Evolutionary conservation across 2,329 filamentous ascomycete species (phyloP).

Genomic region (Pseudogymnoascus pannorum): DNA sequence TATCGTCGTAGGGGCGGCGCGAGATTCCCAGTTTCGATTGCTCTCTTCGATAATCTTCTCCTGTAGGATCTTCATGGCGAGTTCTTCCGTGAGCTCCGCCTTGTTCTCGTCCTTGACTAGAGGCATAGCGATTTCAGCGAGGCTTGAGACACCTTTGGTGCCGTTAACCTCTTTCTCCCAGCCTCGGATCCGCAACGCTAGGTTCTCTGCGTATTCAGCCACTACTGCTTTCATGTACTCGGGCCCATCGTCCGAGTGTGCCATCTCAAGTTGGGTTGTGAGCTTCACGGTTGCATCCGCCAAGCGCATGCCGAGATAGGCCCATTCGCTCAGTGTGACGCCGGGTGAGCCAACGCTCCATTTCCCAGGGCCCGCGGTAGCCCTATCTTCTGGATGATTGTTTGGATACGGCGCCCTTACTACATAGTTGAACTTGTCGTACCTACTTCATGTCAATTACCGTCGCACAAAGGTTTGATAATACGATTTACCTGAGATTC

Average conservation of each 20-base stretch:
- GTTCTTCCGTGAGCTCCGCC: neutral
- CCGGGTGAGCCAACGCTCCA: neutral
- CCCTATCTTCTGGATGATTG: neutral
- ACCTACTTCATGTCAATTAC: neutral
- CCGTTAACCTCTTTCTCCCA: neutral
- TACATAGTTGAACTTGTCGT: neutral
- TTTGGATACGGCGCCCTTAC: neutral
- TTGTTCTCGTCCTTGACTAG: neutral
- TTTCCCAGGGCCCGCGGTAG: neutral
- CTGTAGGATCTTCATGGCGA: neutral
- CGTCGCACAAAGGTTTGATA: neutral
- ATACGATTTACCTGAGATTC: neutral
- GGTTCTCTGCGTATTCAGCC: neutral
- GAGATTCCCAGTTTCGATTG: neutral
- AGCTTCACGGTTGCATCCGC: neutral
- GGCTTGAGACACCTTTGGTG: neutral
- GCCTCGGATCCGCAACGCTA: neutral
- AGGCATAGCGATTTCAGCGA: neutral
- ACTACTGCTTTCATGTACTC: neutral
- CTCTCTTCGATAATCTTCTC: neutral
- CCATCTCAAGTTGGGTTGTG: neutral
- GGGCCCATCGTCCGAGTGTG: neutral
- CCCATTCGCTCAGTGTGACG: neutral
- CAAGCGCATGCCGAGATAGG: neutral
- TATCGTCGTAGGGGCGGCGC: neutral